phyloP scores from a whole-genome alignment of 192 early-diverging fungal genomes.

The Diversispora eburnea region DNA sequence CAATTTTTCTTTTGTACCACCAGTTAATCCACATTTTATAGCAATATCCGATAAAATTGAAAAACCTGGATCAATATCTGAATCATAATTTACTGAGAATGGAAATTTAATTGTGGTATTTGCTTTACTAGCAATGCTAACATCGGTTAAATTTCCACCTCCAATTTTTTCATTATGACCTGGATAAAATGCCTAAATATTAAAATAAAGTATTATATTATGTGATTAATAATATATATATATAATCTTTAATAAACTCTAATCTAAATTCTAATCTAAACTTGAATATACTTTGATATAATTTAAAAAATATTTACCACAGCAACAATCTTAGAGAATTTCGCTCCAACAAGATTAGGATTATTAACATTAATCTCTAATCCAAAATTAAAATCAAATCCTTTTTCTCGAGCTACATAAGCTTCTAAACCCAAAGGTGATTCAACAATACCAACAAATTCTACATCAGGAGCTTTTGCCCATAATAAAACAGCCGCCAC shows the following conservation, averaged over 20 bases:
- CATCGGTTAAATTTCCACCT: slow-evolving; percentile 40
- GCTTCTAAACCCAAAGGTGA: background rate
- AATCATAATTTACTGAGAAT: slow-evolving; percentile 39
- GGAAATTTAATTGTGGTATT: slow-evolving; percentile 43
- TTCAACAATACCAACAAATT: slow-evolving; percentile 4
- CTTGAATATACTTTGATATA: background rate
- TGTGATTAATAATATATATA: background rate
- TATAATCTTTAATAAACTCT: background rate
- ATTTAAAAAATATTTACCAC: background rate
- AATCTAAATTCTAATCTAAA: background rate
- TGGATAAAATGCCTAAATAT: slow-evolving; percentile 53
- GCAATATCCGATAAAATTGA: slow-evolving; percentile 41
- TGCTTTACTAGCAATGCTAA: slow-evolving; percentile 35
- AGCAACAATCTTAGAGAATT: slow-evolving; percentile 4
- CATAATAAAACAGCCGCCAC: slow-evolving; percentile 9
- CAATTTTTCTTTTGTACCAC: slow-evolving; percentile 29
- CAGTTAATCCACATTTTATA: slow-evolving; percentile 40
- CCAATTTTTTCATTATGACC: slow-evolving; percentile 40
- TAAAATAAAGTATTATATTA: background rate
- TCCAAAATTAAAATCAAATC: slow-evolving; percentile 29
- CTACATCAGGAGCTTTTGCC: background rate
- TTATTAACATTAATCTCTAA: slow-evolving; percentile 9
- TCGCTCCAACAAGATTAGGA: slow-evolving; percentile 25
- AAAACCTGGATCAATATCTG: slow-evolving; percentile 27
- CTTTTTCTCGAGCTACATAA: background rate